Base-by-base conservation (phyloP, 768 basidiomycete species). In the Hirschioporus abietinus region DNA sequence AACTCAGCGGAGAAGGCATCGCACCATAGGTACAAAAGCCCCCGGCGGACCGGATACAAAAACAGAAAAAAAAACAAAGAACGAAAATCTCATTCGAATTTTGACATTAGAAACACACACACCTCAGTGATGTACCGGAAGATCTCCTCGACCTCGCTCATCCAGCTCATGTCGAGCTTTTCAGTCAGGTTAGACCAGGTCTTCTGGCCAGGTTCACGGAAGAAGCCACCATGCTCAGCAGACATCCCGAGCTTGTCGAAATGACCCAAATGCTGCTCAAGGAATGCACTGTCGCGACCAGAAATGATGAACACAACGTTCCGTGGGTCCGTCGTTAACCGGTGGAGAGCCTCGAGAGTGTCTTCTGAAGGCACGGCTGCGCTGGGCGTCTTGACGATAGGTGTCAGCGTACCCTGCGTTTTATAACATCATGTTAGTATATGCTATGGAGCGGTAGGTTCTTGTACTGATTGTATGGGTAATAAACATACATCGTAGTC, bases 251-350 rank as follows among this genome's bases (percentile, higher is more conserved):
- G 82, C 62, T 84, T 82, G 70, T 78, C 77, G 66, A 99, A 80
- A 76, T 94, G 90, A 0, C 96, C 96, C 24, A 98, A 84, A 73
- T 98, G 95, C 71, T 90, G 84, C 74, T 95, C 92, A 18, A 99
- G 82, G 85, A 99, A 99, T 64, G 79, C 91, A 63, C 90, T 89
- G 75, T 99, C 96, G 30, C 96, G 93, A 1, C 96, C 96, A 0
- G 95, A 97, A 76, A 99, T 97, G 77, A 99, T 95, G 80, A 95
- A 99, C 65, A 98, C 95, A 58, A 97, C 70, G 77, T 99, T 99
- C 72, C 82, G 82, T 25, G 96, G 93, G 76, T 98, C 96, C 18
- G 80, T 78, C 0, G 90, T 79, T 36, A 99, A 84, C 66, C 81
- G 80, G 64, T 84, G 77, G 66, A 99, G 88, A 0, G 92, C 92